Evolutionary conservation across 2,329 filamentous ascomycete genomes (phyloP), one percentile per base, ranked within the genome.

Genomic region (Colletotrichum viniferum): DNA sequence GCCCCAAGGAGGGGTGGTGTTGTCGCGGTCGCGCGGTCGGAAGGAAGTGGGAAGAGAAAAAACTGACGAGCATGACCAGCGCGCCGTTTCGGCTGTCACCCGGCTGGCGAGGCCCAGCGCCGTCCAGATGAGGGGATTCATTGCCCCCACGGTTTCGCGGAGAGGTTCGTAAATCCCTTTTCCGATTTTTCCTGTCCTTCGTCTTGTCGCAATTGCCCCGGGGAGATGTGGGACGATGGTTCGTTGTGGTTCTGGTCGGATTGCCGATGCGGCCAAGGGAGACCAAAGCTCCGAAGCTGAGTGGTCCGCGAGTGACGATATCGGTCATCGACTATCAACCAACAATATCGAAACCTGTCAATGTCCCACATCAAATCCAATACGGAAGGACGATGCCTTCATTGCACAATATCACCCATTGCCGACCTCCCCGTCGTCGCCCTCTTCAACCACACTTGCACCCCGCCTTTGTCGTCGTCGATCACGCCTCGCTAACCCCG

Each of bases 61-160:
- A 76, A 76, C 69, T 74, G 63, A 71, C 66, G 34, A 63, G 16
- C 16, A 36, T 24, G n/a, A 76, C 73, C 36, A 87, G 88, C 86
- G 87, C 87, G 87, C 87, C 85, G 82, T 87, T 81, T 86, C 87
- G 83, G 86, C 86, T 83, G 84, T 87, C 83, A 86, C 87, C 84
- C 84, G 88, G 83, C 82, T 88, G 81, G 86, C 88, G 83, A 84
- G 86, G 81, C 67, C 73, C 69, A 86, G 84, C 80, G 81, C 86
- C 80, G 84, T 85, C 82, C 88, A 88, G 83, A 84, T 85, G 82
- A 88, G 90, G 83, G 86, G 86, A 81, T 92, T 92, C 83, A 90
- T 92, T 81, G 89, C 88, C 81, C 90, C 90, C 77, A 92, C 90
- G 69, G 87, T 91, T 80, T 90, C 90, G 78, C 88, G 90, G 84